These are phyloP conservation scores for Shiraia sp. DNA, from an alignment of 2,329 filamentous ascomycete species.

Conservation along the genomic window DNA sequence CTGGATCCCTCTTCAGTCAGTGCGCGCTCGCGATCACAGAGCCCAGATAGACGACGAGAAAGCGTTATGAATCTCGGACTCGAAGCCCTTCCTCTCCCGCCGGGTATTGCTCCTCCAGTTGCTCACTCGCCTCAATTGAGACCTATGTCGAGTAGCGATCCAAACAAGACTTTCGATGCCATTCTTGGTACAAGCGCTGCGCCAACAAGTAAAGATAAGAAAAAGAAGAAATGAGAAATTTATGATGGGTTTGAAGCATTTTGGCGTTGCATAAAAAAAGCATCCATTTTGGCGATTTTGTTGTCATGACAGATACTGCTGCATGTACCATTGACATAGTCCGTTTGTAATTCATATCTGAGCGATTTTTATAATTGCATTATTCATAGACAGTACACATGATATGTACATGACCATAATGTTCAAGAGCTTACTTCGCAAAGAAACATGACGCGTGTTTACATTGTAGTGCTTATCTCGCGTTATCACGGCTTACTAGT, in stretches of 20 bases:
- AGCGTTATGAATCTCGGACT: conserved; percentile 52
- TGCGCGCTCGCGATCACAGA: conserved; percentile 28
- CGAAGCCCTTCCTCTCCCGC: conserved; percentile 52
- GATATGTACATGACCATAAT: too few relatives aligned
- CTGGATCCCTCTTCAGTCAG: conserved; percentile 24
- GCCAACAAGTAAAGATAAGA: conserved; percentile 30
- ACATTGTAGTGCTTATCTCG: background rate
- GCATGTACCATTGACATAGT: too few relatives aligned
- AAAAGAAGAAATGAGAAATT: conserved; percentile 30
- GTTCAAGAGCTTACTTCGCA: too few relatives aligned
- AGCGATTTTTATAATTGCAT: background rate
- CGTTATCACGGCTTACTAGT: conserved; percentile 9
- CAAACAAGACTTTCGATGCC: conserved; percentile 54
- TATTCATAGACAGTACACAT: too few relatives aligned
- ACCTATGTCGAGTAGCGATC: conserved; percentile 40
- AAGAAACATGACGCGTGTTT: background rate
- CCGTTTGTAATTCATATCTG: too few relatives aligned
- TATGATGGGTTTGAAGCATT: background rate
- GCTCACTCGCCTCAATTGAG: conserved; percentile 24
- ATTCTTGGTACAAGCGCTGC: conserved; percentile 45
- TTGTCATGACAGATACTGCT: conserved; percentile 1
- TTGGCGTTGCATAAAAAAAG: conserved; percentile 5
- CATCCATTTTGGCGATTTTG: background rate
- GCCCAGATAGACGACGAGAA: conserved; percentile 43
- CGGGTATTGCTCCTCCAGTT: conserved; percentile 47